These are phyloP conservation scores for Ramaria rubella DNA, from an alignment of 768 basidiomycete genomes.

Conservation along the genomic window DNA sequence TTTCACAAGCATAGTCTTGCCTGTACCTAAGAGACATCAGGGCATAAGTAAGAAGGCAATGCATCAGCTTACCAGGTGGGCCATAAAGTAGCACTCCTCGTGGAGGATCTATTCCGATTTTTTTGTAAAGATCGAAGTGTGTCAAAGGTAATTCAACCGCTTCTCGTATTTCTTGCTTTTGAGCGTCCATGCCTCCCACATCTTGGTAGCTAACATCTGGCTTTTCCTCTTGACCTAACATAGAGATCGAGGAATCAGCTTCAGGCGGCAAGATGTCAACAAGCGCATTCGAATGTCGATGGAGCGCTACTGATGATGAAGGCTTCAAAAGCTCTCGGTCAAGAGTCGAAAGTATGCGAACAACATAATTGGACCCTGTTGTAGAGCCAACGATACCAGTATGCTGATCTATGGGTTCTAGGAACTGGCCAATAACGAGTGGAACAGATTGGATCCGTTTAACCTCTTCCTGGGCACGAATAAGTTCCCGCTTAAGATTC, in stretches of 20 bases:
- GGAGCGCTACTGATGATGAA: slow-evolving; percentile 94
- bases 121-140: slow-evolving; percentile 98
- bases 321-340: slow-evolving; percentile 97
- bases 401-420: slow-evolving; percentile 96
- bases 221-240: slow-evolving; percentile 92
- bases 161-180: slow-evolving; percentile 99
- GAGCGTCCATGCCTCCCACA: slow-evolving; percentile 93
- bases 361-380: slow-evolving; percentile 97
- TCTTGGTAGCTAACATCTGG: slow-evolving; percentile 92
- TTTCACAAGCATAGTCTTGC: slow-evolving; percentile 98
- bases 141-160: slow-evolving; percentile 94
- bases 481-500: slow-evolving; percentile 94
- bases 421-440: slow-evolving; percentile 97
- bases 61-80: slow-evolving; percentile 66
- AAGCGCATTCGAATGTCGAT: slow-evolving; percentile 96
- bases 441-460: slow-evolving; percentile 99
- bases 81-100: slow-evolving; percentile 95
- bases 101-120: slow-evolving; percentile 99
- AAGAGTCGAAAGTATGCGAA: slow-evolving; percentile 92
- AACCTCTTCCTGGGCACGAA: slow-evolving; percentile 98
- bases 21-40: slow-evolving; percentile 60
- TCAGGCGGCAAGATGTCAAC: slow-evolving; percentile 98
- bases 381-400: slow-evolving; percentile 97
- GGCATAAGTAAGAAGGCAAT: neutral
- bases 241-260: slow-evolving; percentile 93